A percentile compares a stretch with the other conserved stretches of the same genome.
phyloP scores from a whole-genome alignment of 2,329 filamentous ascomycete genomes.

The Blastomyces silverae region DNA sequence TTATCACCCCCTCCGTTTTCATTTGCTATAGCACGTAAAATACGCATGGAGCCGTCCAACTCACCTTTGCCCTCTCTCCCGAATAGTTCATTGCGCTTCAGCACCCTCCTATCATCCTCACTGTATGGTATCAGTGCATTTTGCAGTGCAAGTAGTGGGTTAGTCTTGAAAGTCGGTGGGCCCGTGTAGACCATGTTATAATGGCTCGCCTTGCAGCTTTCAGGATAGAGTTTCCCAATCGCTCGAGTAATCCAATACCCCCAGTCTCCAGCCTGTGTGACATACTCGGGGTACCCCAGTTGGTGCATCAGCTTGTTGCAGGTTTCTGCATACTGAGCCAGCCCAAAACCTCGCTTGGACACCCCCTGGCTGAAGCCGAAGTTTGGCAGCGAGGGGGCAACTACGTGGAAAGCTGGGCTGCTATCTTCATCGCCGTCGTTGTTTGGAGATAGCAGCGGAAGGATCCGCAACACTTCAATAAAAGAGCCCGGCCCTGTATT shows the following conservation, averaged over 20 bases:
- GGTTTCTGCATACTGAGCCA: slow-evolving; percentile 57
- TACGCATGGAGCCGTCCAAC: neutral
- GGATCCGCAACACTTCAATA: slow-evolving; percentile 57
- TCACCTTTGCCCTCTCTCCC: slow-evolving; percentile 41
- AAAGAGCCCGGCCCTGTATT: slow-evolving; percentile 57
- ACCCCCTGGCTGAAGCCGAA: slow-evolving; percentile 50
- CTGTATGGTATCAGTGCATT: slow-evolving; percentile 52
- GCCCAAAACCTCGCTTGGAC: slow-evolving; percentile 46
- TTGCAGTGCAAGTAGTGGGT: slow-evolving; percentile 48
- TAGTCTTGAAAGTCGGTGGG: slow-evolving; percentile 46
- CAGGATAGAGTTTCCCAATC: slow-evolving; percentile 54
- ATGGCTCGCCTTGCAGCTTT: slow-evolving; percentile 54
- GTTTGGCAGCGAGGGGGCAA: slow-evolving; percentile 51
- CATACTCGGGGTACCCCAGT: slow-evolving; percentile 52
- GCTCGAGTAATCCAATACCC: slow-evolving; percentile 57
- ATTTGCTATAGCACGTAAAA: neutral
- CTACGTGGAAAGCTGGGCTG: slow-evolving; percentile 46
- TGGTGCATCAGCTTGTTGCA: slow-evolving; percentile 62
- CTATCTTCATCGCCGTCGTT: slow-evolving; percentile 26
- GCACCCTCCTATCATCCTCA: slow-evolving; percentile 46
- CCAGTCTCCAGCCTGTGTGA: slow-evolving; percentile 63
- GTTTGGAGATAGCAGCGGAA: slow-evolving; percentile 43
- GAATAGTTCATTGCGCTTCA: slow-evolving; percentile 55
- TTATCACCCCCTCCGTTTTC: neutral
- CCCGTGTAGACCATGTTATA: slow-evolving; percentile 53